Conservation (phyloP, 139 green algal genomes). For the Edaphochlamys debaryana region DNA sequence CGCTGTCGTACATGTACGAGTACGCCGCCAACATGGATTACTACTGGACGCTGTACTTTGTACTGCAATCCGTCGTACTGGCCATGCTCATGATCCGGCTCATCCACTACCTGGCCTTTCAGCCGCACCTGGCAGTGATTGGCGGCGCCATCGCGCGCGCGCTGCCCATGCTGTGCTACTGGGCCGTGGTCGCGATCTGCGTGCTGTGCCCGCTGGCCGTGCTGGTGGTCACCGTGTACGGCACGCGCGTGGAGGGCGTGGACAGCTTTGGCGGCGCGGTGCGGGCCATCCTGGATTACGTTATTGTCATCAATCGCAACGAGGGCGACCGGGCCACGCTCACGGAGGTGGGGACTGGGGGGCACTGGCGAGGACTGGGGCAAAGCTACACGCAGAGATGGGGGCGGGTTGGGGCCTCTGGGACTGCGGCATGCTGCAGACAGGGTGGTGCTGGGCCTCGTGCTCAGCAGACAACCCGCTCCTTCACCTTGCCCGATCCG, state of each 20-base stretch:
- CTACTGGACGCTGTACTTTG: conserved; percentile 38
- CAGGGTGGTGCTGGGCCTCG: too few relatives aligned
- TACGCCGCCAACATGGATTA: conserved; percentile 34
- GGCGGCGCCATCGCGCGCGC: conserved; percentile 29
- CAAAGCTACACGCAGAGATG: too few relatives aligned
- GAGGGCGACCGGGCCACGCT: background rate
- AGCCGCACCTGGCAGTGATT: conserved; percentile 49
- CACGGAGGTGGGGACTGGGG: conserved; percentile 32
- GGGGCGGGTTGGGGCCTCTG: too few relatives aligned
- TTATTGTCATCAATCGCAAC: conserved; percentile 44
- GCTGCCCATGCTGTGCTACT: conserved; percentile 44
- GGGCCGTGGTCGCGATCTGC: conserved; percentile 11
- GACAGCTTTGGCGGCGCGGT: background rate
- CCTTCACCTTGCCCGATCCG: too few relatives aligned
- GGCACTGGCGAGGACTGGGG: too few relatives aligned
- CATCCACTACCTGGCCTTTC: conserved; percentile 51
- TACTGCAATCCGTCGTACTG: conserved; percentile 48
- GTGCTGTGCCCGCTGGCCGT: conserved; percentile 15
- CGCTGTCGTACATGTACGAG: conserved; percentile 29
- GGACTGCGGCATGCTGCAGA: too few relatives aligned
- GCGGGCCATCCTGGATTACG: conserved; percentile 6
- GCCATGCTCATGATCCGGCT: conserved; percentile 52
- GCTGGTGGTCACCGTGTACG: conserved; percentile 32
- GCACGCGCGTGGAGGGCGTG: conserved; percentile 29
- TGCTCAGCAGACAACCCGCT: too few relatives aligned